Base-by-base conservation (phyloP, 805 yeast species). In the Cyberlindnera maclurae region DNA sequence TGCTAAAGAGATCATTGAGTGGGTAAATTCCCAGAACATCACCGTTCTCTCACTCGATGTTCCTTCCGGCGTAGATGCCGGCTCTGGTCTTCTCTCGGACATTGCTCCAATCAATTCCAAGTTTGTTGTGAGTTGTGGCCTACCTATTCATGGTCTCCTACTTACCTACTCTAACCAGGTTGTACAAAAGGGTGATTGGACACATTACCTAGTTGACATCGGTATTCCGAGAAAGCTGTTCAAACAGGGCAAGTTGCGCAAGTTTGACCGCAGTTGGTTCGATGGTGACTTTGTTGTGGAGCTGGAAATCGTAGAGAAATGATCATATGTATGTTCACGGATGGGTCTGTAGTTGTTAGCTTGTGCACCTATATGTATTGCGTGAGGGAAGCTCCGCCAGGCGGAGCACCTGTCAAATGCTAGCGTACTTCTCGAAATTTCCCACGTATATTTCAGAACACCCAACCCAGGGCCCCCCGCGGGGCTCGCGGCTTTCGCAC, bases 41-140 rank as follows among this genome's bases (percentile, higher is more conserved):
- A 59, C 70, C 5, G 68, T 71, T 29, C 51, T 84, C 62, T 82
- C 95, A 0, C 55, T 88, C 20, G 95, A 87, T 53, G 73, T 84
- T 20, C 89, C 95, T 4, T 73, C 88, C 1, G 96, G 96, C 4
- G 64, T 82, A 30, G 95, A 85, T 52, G 80, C 88, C 7, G 85
- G 93, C 4, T 75, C 94, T 1, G 97, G 96, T 7, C 38, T 54
- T 15, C 50, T 54, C 15, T 27, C 40, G 11, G 64, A 56, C 29
- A 52, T 55, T n/a, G 39, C 63, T 11, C 56, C 62, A 5, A 52
- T 80, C 9, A 59, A 64, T 11, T 64, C 82, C 40, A 71, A 70
- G 42, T 77, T 79, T 62, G 70, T 85, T 28, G 71, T 80, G 4
- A 79, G 89, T 27, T 62, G 79, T 50, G 95, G 93, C 2, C 62